phyloP scores from a whole-genome alignment of 352 stramenopile species.

The Pythium plurisporium region DNA sequence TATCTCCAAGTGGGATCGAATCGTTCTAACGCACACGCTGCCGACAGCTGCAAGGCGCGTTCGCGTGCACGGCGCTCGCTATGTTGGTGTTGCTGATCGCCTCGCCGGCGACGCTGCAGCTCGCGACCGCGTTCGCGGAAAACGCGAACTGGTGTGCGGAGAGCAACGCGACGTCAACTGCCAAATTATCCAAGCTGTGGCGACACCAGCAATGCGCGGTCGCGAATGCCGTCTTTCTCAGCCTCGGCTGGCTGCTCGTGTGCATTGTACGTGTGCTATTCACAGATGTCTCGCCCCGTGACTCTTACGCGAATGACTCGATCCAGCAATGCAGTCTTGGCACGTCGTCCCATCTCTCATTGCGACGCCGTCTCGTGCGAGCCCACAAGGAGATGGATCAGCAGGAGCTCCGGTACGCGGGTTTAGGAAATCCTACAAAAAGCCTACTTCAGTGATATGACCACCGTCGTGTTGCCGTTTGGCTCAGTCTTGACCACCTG shows the following conservation, averaged over 20 bases:
- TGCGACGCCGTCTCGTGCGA: conserved; percentile 6
- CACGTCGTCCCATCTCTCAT: conserved; percentile 15
- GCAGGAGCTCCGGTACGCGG: conserved; percentile 20
- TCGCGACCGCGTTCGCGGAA: conserved; percentile 34
- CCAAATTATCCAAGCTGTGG: not conserved
- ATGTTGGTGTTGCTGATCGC: conserved; percentile 38
- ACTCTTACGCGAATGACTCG: too few relatives aligned
- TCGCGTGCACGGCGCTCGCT: conserved; percentile 23
- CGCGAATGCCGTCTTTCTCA: conserved; percentile 39
- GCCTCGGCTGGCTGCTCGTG: conserved; percentile 47
- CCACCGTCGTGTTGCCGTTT: not conserved
- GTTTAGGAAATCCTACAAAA: not conserved
- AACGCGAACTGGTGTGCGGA: conserved; percentile 34
- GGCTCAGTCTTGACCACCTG: conserved; percentile 37
- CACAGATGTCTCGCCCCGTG: too few relatives aligned
- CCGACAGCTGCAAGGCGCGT: conserved; percentile 31
- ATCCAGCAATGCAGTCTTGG: conserved; percentile 27
- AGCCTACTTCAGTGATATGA: not conserved
- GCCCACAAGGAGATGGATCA: conserved; percentile 10
- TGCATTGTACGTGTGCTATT: conserved; percentile 41
- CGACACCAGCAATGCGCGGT: conserved; percentile 20
- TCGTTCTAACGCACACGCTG: not conserved
- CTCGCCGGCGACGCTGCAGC: conserved; percentile 38
- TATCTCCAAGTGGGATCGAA: too few relatives aligned
- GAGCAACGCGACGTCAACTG: not conserved